Conservation (phyloP, 768 basidiomycete genomes). For the Podaxis pistillaris region DNA sequence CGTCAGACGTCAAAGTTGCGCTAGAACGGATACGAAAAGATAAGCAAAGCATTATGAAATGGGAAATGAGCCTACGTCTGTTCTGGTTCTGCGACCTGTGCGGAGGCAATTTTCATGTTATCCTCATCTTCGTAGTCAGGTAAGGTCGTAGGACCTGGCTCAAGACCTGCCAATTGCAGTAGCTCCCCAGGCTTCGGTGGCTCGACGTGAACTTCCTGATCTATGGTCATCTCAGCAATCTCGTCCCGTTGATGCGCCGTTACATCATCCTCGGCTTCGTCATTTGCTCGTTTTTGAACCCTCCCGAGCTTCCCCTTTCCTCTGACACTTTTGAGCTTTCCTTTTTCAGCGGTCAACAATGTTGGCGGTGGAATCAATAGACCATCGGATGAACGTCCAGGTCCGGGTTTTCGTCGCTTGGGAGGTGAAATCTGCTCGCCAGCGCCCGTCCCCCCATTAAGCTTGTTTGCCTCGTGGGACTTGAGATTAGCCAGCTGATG, state of each 20-base stretch:
- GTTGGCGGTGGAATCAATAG: constrained; percentile 46
- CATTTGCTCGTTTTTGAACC: constrained; percentile 4
- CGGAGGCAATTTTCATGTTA: constrained; percentile 15
- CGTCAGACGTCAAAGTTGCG: neutral
- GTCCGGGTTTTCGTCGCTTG: constrained; percentile 41
- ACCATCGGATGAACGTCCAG: constrained; percentile 49
- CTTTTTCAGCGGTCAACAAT: constrained; percentile 52
- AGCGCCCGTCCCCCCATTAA: neutral
- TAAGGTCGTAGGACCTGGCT: constrained; percentile 36
- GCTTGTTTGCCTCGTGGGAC: constrained; percentile 26
- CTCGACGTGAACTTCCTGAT: constrained; percentile 8
- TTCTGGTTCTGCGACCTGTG: neutral
- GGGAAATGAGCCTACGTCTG: neutral
- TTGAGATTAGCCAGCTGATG: constrained; percentile 28
- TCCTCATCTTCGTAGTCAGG: constrained; percentile 52
- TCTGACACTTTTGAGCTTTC: constrained; percentile 48
- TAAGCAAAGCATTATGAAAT: neutral
- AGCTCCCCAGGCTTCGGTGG: constrained; percentile 33
- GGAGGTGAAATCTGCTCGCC: constrained; percentile 7
- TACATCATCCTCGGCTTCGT: constrained; percentile 18
- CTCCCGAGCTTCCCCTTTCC: constrained; percentile 33
- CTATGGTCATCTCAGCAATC: neutral
- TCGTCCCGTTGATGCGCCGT: constrained; percentile 9
- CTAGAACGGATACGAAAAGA: neutral
- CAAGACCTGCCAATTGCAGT: constrained; percentile 48